Percentiles rank a stretch among this genome's conserved stretches.
Conservation (phyloP, 192 early-diverging fungal genomes). For the Entomortierella lignicola region DNA sequence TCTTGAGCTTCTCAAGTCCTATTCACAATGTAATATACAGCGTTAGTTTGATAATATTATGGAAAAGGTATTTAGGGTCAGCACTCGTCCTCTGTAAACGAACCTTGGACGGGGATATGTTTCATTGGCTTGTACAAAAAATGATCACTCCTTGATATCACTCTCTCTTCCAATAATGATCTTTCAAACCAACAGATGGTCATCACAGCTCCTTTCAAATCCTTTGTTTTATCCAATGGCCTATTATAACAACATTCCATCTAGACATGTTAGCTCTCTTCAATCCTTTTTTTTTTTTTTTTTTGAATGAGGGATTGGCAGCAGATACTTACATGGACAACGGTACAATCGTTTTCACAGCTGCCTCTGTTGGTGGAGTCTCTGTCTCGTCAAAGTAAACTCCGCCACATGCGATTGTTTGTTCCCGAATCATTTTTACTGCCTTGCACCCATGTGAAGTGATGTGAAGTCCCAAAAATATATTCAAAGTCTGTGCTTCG, state of each 20-base stretch:
- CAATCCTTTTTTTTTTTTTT: too few species aligned
- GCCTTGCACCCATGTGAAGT: constrained; percentile 22
- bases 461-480: constrained; percentile 38
- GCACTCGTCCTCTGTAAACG: not conserved
- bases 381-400: constrained; percentile 20
- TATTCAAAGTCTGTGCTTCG: constrained; percentile 10
- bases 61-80: too few species aligned
- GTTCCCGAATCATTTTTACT: constrained; percentile 5
- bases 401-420: constrained; percentile 21
- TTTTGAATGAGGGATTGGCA: not conserved
- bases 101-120: constrained; percentile 23
- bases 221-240: constrained; percentile 2
- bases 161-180: constrained; percentile 19
- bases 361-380: constrained; percentile 4
- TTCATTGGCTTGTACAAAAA: constrained; percentile 36
- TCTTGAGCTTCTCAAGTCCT: constrained; percentile 23
- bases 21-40: not conserved
- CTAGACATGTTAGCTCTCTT: too few species aligned
- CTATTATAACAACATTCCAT: not conserved
- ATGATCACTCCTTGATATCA: constrained; percentile 18
- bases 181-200: constrained; percentile 42
- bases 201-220: constrained; percentile 14
- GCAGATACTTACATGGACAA: constrained; percentile 26
- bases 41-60: too few species aligned
- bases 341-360: constrained; percentile 28